These are phyloP conservation scores for Spathaspora hagerdaliae DNA, from an alignment of 805 yeast species.

Conservation along the genomic window DNA sequence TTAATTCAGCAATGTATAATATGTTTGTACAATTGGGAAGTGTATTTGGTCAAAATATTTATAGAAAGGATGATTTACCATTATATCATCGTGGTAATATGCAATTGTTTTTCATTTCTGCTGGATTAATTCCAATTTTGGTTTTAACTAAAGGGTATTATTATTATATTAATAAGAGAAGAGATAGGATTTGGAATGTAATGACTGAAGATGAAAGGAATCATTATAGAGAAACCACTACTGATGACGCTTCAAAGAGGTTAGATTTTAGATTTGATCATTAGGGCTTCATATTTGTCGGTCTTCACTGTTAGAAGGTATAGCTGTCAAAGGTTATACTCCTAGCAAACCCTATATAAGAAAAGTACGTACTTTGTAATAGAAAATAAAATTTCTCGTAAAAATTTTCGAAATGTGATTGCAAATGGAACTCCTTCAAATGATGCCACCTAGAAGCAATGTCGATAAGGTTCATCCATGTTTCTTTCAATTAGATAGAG, in stretches of 20 bases:
- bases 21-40: conserved; percentile 59
- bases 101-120: conserved; percentile 32
- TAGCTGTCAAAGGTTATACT: no score
- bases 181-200: conserved; percentile 46
- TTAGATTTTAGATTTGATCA: conserved; percentile 44
- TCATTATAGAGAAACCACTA: conserved; percentile 41
- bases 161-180: conserved; percentile 36
- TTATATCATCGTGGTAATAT: conserved; percentile 55
- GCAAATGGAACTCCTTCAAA: no score
- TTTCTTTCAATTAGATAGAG: no score
- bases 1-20: conserved; percentile 62
- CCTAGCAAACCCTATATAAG: no score
- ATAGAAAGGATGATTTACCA: conserved; percentile 56
- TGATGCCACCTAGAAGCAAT: no score
- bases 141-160: conserved; percentile 34
- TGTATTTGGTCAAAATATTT: conserved; percentile 53
- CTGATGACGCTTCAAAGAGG: conserved; percentile 54
- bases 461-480: no score
- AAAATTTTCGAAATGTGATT: no score
- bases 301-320: no score
- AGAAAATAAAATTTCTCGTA: no score
- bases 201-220: conserved; percentile 48
- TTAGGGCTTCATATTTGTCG: no score
- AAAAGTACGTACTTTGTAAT: no score
- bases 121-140: conserved; percentile 26